Percentiles rank a stretch among this genome's conserved stretches.
These are phyloP conservation scores for Neurospora pannonica DNA, from an alignment of 495 filamentous ascomycete genomes.

Conservation along the genomic window DNA sequence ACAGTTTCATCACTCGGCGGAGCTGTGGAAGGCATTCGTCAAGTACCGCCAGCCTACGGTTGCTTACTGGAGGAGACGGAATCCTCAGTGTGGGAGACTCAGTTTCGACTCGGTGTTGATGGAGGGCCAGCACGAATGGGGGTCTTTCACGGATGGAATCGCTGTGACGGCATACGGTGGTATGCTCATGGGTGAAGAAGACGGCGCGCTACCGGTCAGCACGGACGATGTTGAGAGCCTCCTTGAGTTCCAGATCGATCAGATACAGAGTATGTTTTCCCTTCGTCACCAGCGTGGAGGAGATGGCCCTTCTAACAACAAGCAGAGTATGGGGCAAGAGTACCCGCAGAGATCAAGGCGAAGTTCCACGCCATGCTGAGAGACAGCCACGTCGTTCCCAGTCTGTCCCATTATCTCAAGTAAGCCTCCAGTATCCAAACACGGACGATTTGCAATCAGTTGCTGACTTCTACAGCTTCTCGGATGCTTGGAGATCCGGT, in stretches of 20 bases:
- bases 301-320: not conserved
- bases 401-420: constrained; percentile 68
- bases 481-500: constrained; percentile 84
- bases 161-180: constrained; percentile 54
- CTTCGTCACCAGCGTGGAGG: not conserved
- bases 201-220: constrained; percentile 43
- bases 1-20: constrained; percentile 65
- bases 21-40: constrained; percentile 71
- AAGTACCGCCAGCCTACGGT: constrained; percentile 70
- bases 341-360: constrained; percentile 55
- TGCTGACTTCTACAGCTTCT: constrained; percentile 45
- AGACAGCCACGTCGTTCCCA: constrained; percentile 57
- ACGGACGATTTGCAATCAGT: constrained; percentile 8
- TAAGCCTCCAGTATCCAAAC: constrained; percentile 24
- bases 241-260: constrained; percentile 77
- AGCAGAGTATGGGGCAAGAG: constrained; percentile 47
- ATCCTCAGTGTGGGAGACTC: constrained; percentile 50
- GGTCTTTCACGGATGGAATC: constrained; percentile 27
- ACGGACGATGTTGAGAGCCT: constrained; percentile 76
- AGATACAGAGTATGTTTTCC: constrained; percentile 62
- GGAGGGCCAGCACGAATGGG: constrained; percentile 37
- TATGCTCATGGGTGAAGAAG: constrained; percentile 38
- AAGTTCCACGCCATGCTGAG: constrained; percentile 59
- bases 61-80: constrained; percentile 56
- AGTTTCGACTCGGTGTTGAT: constrained; percentile 60